Conservation (phyloP, 192 early-diverging fungal genomes). For the Umbelopsis ramanniana region DNA sequence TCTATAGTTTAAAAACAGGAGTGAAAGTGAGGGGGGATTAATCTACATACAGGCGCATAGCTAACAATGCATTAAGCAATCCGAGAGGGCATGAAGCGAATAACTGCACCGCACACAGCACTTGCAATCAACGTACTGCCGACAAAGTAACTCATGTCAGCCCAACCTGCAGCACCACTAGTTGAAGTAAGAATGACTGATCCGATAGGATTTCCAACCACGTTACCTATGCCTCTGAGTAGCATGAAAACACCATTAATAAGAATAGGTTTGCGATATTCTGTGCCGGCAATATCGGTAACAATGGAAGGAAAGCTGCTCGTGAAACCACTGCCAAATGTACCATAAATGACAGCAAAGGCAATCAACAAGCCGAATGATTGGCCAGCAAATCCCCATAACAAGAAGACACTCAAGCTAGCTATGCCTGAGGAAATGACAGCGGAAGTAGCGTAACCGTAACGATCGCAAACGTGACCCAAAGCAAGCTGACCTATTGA, state of each 20-base stretch:
- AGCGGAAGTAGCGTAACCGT: constrained; percentile 11
- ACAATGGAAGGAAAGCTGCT: constrained; percentile 26
- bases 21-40: not conserved
- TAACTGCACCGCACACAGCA: constrained; percentile 7
- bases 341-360: constrained; percentile 22
- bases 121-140: constrained; percentile 20
- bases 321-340: constrained; percentile 13
- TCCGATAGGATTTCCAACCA: constrained; percentile 27
- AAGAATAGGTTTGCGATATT: constrained; percentile 4
- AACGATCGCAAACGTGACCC: constrained; percentile 22
- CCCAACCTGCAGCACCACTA: constrained; percentile 3
- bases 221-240: constrained; percentile 22
- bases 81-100: not conserved
- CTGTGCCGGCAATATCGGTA: constrained; percentile 16
- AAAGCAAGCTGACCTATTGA: constrained; percentile 13
- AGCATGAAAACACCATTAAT: constrained; percentile 24
- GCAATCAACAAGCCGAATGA: constrained; percentile 6
- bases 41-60: not conserved
- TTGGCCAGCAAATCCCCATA: constrained; percentile 20
- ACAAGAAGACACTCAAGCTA: constrained; percentile 13
- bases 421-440: constrained; percentile 19
- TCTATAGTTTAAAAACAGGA: not conserved
- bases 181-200: constrained; percentile 24
- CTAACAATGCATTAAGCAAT: not conserved
- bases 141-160: constrained; percentile 25